A percentile compares a stretch with the other conserved stretches of the same genome.
Conservation (phyloP, 2,329 filamentous ascomycete genomes). For the Ophiocordyceps camponoti-floridani region DNA sequence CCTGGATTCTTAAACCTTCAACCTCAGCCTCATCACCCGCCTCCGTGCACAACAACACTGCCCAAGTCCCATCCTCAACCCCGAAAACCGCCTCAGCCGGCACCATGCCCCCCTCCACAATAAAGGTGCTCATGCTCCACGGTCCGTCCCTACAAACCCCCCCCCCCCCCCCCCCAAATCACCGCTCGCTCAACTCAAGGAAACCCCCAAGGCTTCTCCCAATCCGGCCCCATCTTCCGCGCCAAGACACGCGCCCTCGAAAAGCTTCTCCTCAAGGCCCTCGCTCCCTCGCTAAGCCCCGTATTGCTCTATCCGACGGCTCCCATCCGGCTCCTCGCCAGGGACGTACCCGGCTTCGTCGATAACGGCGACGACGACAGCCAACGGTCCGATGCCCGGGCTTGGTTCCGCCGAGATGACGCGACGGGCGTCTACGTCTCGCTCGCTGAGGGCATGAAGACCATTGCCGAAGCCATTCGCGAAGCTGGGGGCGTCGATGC, state of each 20-base stretch:
- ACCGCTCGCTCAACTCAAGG: not conserved
- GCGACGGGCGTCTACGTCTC: slow-evolving; percentile 45
- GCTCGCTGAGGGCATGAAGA: slow-evolving; percentile 48
- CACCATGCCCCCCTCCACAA: slow-evolving; percentile 9
- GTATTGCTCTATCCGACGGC: slow-evolving; percentile 51
- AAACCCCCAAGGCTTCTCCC: slow-evolving; percentile 59
- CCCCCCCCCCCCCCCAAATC: not conserved
- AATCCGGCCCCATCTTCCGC: slow-evolving; percentile 71
- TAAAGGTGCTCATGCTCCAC: slow-evolving; percentile 65
- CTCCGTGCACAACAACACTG: too few species aligned
- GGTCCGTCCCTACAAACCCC: slow-evolving; percentile 21
- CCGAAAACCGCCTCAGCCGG: too few species aligned
- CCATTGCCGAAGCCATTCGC: slow-evolving; percentile 42
- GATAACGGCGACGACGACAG: slow-evolving; percentile 20
- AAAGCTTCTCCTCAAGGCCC: slow-evolving; percentile 60
- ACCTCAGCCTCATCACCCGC: not conserved
- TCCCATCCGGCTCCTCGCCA: slow-evolving; percentile 41
- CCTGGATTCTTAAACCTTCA: too few species aligned
- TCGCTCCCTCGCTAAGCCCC: slow-evolving; percentile 38
- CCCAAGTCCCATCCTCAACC: too few species aligned
- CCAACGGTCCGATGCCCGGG: slow-evolving; percentile 50
- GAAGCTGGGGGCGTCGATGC: slow-evolving; percentile 56
- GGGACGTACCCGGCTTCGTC: slow-evolving; percentile 54
- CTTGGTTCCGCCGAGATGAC: slow-evolving; percentile 64
- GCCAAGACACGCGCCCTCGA: slow-evolving; percentile 76